Base-by-base conservation (phyloP, 2,329 filamentous ascomycete genomes). In the Aspergillus novofumigatus region DNA sequence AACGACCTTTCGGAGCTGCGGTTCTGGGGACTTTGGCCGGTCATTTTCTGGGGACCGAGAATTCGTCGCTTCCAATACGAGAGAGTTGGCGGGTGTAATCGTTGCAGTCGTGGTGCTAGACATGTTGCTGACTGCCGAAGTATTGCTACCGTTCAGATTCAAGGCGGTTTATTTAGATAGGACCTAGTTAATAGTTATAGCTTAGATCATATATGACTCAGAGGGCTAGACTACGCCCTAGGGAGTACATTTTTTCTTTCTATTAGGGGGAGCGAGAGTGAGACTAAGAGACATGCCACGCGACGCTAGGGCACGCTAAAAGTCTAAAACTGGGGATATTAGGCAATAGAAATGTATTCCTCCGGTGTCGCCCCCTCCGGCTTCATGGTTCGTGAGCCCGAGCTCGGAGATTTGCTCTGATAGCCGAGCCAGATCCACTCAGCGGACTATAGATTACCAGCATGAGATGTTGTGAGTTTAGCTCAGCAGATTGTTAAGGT, bases 1-100 rank as follows among this genome's bases (percentile, higher is more conserved):
- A 1, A 63, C 23, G n/a, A 57, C 45, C 51, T 58, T 54, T 45
- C 59, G 57, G 8, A 62, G 11, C 11, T 23, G 44, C n/a, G 44
- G 26, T 7, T 45, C n/a, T 45, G 1, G 21, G 6, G 21, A 8
- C 3, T 11, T 4, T 23, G 44, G 20, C 10, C 10, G 21, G 5
- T 1, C 44, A 47, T 47, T 26, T 45, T 14, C 44, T n/a, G 44
- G 4, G 23, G n/a, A 14, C 4, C 21, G n/a, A 23, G 11, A 59
- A 29, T 55, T 28, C 8, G 48, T 55, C 17, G 4, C 35, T 44
- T 42, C 21, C 11, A 47, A 23, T 47, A 47, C 9, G 11, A 47
- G 44, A 25, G 44, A 47, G 23, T 47, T 47, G 9, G 17, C 7
- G 11, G 44, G 44, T 4, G 9, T 47, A 7, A 47, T 47, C 8